Evolutionary conservation across 805 yeast genomes (phyloP).

Genomic region (Starmerella apis): DNA sequence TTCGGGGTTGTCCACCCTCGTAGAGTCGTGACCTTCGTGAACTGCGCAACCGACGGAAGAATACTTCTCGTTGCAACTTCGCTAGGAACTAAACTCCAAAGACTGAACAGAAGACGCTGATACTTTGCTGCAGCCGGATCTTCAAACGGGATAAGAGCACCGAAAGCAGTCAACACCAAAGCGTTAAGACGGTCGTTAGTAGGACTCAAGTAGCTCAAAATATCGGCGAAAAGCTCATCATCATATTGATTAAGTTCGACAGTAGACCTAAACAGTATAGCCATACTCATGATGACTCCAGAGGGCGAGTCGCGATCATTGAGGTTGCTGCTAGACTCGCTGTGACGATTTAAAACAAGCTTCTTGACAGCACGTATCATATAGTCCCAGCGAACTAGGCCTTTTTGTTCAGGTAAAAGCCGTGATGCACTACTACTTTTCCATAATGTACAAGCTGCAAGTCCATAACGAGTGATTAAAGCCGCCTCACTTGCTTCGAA

Average conservation of each 20-base stretch:
- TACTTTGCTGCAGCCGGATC: neutral
- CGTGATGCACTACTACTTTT: constrained; percentile 40
- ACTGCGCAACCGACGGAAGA: constrained; percentile 15
- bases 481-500: constrained; percentile 62
- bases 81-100: constrained; percentile 10
- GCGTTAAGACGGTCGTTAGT: constrained; percentile 6
- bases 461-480: constrained; percentile 49
- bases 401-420: neutral
- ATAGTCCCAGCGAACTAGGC: constrained; percentile 10
- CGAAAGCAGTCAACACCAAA: constrained; percentile 11
- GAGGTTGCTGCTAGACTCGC: too few species aligned
- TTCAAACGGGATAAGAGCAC: constrained; percentile 13
- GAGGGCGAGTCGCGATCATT: neutral
- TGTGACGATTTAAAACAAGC: constrained; percentile 2
- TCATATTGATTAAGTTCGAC: neutral
- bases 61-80: constrained; percentile 11
- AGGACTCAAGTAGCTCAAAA: constrained; percentile 16
- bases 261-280: constrained; percentile 12
- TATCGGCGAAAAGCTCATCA: constrained; percentile 5
- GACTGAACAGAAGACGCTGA: neutral
- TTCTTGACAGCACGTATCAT: constrained; percentile 13
- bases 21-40: neutral
- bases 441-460: constrained; percentile 46
- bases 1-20: neutral
- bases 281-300: constrained; percentile 10